A percentile compares a stretch with the other conserved stretches of the same genome.
Evolutionary conservation across 176 grass and related monocot genomes (phyloP).

Genomic region (Cenchrus americanus): DNA sequence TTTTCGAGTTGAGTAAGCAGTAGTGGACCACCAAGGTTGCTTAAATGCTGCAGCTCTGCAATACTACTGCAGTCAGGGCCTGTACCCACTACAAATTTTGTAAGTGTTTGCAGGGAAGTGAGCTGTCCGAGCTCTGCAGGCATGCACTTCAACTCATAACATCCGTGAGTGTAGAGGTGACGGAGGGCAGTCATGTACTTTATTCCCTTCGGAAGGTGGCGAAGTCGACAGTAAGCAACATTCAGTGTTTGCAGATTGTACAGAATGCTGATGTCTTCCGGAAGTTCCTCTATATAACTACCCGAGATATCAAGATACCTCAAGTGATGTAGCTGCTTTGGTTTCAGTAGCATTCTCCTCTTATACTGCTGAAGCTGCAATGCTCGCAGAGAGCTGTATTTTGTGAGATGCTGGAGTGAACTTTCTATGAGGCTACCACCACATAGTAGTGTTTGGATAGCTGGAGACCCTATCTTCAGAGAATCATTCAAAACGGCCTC

Average conservation of each 20-base stretch:
- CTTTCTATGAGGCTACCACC: fast-evolving
- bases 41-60: neutral
- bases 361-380: fast-evolving
- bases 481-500: too few relatives aligned
- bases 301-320: neutral
- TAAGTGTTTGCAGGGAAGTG: neutral
- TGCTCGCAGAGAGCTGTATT: neutral
- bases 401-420: neutral
- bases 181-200: neutral
- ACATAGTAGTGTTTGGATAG: neutral
- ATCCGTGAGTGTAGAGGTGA: neutral
- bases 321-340: neutral
- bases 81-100: neutral
- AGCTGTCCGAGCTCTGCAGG: neutral
- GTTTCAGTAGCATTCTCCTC: neutral
- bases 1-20: neutral
- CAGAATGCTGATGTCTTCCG: neutral
- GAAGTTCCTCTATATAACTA: neutral
- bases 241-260: neutral
- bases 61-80: neutral
- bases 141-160: neutral
- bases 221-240: neutral
- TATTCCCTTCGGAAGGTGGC: neutral
- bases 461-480: too few relatives aligned
- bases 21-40: neutral